phyloP scores from a whole-genome alignment of 2,329 filamentous ascomycete species.

The Myriosclerotinia curreyana region DNA sequence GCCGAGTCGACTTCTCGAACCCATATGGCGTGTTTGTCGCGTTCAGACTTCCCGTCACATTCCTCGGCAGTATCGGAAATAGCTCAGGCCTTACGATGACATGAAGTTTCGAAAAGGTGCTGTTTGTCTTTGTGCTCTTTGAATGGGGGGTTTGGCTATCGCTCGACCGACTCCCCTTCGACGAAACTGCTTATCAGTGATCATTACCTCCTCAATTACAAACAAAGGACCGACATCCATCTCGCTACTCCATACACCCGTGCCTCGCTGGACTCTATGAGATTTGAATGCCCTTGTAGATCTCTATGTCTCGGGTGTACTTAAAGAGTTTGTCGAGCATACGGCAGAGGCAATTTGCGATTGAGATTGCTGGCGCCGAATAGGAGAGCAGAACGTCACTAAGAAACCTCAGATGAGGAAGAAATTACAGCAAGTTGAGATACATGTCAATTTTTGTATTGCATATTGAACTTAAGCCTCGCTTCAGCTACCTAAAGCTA shows the following conservation, averaged over 20 bases:
- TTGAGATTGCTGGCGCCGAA: neutral
- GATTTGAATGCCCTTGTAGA: neutral
- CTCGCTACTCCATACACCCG: neutral
- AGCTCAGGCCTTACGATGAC: neutral
- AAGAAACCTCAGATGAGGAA: neutral
- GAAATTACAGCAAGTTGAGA: neutral
- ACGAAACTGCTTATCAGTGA: neutral
- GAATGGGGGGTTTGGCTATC: neutral
- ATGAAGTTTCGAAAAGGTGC: neutral
- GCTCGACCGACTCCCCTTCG: neutral
- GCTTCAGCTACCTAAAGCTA: too few species aligned
- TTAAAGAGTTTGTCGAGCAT: neutral
- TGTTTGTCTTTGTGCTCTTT: neutral
- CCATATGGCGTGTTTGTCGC: neutral
- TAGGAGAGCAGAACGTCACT: too few species aligned
- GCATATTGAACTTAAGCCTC: neutral
- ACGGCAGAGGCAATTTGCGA: neutral
- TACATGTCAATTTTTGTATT: neutral
- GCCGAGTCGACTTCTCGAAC: neutral
- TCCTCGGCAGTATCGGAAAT: neutral
- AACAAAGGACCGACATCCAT: neutral
- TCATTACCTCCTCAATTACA: neutral
- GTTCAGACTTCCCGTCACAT: neutral
- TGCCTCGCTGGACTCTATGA: neutral
- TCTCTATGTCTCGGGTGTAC: neutral